Conservation (phyloP, 1,284 basidiomycete genomes). For the Xerocomus alliaceus region DNA sequence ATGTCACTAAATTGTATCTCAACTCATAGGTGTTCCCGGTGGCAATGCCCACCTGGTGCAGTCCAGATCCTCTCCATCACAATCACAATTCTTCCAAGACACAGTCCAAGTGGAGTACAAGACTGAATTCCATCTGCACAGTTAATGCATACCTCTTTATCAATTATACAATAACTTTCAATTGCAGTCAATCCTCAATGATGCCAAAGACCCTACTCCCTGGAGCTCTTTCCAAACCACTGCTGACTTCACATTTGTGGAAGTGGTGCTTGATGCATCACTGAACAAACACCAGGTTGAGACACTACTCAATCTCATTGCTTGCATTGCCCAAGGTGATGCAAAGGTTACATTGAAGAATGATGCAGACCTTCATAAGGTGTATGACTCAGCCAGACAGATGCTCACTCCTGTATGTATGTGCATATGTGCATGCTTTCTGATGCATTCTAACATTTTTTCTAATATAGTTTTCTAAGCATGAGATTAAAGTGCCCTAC, state of each 20-base stretch:
- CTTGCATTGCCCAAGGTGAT: neutral
- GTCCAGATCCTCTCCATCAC: too few species aligned
- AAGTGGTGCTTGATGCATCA: conserved; percentile 1
- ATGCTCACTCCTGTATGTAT: neutral
- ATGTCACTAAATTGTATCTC: too few species aligned
- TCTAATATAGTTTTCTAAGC: neutral
- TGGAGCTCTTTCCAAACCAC: conserved; percentile 1
- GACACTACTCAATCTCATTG: conserved; percentile 6
- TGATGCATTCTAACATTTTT: too few species aligned
- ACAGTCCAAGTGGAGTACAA: too few species aligned
- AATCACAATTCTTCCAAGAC: too few species aligned
- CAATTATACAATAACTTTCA: neutral
- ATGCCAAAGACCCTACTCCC: neutral
- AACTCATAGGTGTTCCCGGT: too few species aligned
- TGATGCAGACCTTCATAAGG: conserved; percentile 5
- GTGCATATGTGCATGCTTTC: neutral
- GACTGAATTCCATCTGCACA: neutral
- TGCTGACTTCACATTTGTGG: conserved; percentile 7
- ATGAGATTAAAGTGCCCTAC: neutral
- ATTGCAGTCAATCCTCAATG: neutral
- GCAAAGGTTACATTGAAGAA: conserved; percentile 2
- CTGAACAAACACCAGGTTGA: conserved; percentile 11
- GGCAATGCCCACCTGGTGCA: too few species aligned
- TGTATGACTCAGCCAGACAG: conserved; percentile 1
- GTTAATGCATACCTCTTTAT: neutral